These are phyloP conservation scores for Pseudocercospora pini-densiflorae DNA, from an alignment of 2,329 filamentous ascomycete species.

Conservation along the genomic window DNA sequence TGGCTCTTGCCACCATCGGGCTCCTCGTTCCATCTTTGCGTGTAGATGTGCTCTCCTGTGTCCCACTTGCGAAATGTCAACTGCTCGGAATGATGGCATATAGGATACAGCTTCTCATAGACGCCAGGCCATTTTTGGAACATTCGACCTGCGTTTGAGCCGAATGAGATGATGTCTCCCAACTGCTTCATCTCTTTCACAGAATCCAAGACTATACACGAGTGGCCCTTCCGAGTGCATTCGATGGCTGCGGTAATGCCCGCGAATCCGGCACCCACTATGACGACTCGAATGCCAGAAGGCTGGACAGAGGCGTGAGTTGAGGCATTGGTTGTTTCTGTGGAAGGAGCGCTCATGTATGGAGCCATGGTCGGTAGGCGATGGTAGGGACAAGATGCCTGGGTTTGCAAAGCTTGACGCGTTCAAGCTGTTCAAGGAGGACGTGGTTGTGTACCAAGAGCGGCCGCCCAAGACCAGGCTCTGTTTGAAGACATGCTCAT, in stretches of 20 bases:
- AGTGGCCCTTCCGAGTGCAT: conserved; percentile 64
- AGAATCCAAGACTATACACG: conserved; percentile 62
- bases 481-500: neutral
- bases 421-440: neutral
- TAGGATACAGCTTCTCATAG: conserved; percentile 39
- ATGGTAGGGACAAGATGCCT: neutral
- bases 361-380: neutral
- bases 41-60: conserved; percentile 38
- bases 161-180: conserved; percentile 67
- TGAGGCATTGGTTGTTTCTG: neutral
- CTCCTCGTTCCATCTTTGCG: conserved; percentile 41
- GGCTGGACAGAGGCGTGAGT: neutral
- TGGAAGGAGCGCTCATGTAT: neutral
- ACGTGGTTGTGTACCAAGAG: neutral
- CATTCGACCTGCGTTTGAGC: conserved; percentile 64
- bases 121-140: conserved; percentile 61
- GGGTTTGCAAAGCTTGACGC: neutral
- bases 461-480: neutral
- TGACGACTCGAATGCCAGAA: conserved; percentile 59
- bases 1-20: conserved; percentile 38
- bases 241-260: conserved; percentile 67
- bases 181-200: conserved; percentile 61
- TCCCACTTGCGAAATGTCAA: conserved; percentile 37
- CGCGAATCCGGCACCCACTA: conserved; percentile 62
- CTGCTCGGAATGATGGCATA: conserved; percentile 38